Evolutionary conservation across 768 basidiomycete genomes (phyloP).

Genomic region (Termitomyces bulborhizus): DNA sequence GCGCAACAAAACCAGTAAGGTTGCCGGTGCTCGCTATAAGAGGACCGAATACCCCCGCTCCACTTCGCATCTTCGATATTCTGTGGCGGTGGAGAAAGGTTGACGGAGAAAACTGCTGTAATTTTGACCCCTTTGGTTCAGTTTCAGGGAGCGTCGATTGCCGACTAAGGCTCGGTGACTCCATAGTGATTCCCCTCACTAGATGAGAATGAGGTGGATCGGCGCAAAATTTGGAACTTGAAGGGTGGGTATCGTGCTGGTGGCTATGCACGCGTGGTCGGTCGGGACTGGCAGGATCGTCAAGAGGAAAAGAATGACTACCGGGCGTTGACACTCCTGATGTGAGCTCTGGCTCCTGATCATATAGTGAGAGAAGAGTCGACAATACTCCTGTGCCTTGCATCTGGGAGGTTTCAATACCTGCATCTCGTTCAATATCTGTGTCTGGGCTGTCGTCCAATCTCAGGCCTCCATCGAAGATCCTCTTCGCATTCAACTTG

Average conservation of each 20-base stretch:
- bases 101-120: slow-evolving; percentile 1
- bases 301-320: background rate
- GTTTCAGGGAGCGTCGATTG: background rate
- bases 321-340: slow-evolving; percentile 17
- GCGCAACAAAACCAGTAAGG: slow-evolving; percentile 56
- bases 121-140: background rate
- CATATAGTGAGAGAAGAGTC: slow-evolving; percentile 60
- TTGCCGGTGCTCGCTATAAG: slow-evolving; percentile 67
- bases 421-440: slow-evolving; percentile 19
- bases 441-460: slow-evolving; percentile 5
- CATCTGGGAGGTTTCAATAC: slow-evolving; percentile 5
- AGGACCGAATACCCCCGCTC: slow-evolving; percentile 62
- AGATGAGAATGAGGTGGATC: background rate
- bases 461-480: slow-evolving; percentile 10
- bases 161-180: slow-evolving; percentile 1
- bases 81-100: slow-evolving; percentile 1
- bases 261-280: background rate
- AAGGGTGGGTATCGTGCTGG: background rate
- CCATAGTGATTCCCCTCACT: background rate
- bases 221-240: background rate
- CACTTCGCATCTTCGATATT: slow-evolving; percentile 33
- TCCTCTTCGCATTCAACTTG: slow-evolving; percentile 10
- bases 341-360: slow-evolving; percentile 21
- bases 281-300: background rate
- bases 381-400: slow-evolving; percentile 54